Evolutionary conservation across 139 green algal species (phyloP).

Genomic region (Volvox africanus): DNA sequence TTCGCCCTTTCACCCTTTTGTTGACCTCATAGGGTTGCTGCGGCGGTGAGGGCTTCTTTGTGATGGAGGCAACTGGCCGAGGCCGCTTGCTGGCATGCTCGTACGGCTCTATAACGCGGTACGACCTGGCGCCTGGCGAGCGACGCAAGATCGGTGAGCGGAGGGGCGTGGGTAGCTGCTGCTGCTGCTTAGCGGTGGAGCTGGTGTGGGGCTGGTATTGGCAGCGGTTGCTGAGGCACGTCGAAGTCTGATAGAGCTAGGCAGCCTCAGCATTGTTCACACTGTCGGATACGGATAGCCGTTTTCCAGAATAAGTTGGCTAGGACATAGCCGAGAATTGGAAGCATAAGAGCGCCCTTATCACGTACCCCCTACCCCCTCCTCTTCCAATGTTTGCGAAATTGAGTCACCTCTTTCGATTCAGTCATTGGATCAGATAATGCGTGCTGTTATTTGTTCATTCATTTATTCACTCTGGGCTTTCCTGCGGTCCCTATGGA

Average conservation of each 20-base stretch:
- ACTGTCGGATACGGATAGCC: too few relatives aligned
- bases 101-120: constrained; percentile 58
- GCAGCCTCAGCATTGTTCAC: too few relatives aligned
- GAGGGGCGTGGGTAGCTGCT: neutral
- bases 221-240: neutral
- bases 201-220: neutral
- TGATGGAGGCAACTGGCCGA: constrained; percentile 42
- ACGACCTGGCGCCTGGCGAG: constrained; percentile 60
- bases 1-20: too few relatives aligned
- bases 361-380: neutral
- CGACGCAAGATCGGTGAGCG: constrained; percentile 35
- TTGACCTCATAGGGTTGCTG: constrained; percentile 51
- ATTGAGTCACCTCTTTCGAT: neutral
- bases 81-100: constrained; percentile 59
- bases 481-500: too few relatives aligned
- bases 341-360: too few relatives aligned
- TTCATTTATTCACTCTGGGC: too few relatives aligned
- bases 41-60: constrained; percentile 60
- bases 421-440: too few relatives aligned
- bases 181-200: too few relatives aligned
- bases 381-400: neutral
- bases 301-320: too few relatives aligned
- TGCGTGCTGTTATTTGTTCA: too few relatives aligned
- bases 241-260: neutral
- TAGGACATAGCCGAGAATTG: too few relatives aligned